Conservation (phyloP, 169 alveolate species). For the Theileria annulata region DNA sequence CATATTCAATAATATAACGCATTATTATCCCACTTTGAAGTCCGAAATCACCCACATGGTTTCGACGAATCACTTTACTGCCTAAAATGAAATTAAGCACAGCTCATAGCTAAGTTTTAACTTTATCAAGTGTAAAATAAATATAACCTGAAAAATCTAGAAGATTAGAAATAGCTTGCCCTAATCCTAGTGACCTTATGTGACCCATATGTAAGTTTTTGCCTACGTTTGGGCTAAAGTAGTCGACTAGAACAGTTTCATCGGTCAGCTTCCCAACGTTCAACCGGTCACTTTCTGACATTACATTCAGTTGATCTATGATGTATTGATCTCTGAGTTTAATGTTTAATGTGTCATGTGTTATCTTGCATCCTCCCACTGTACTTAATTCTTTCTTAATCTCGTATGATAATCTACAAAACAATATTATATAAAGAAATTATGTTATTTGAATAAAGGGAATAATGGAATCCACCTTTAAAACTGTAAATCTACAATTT, state of each 20-base stretch:
- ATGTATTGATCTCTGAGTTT: slow-evolving; percentile 27
- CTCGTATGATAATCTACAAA: slow-evolving; percentile 41
- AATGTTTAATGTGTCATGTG: slow-evolving; percentile 30
- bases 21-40: slow-evolving; percentile 52
- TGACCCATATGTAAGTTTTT: slow-evolving; percentile 78
- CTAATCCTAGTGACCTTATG: slow-evolving; percentile 72
- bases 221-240: slow-evolving; percentile 74
- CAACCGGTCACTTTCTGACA: slow-evolving; percentile 30
- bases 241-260: slow-evolving; percentile 64
- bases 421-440: neutral
- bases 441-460: neutral
- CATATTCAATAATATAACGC: slow-evolving; percentile 62
- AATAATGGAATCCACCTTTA: no score
- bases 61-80: slow-evolving; percentile 59
- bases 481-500: no score
- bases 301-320: neutral
- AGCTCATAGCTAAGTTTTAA: no score
- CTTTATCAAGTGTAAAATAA: no score
- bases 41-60: slow-evolving; percentile 77
- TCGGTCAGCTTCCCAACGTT: slow-evolving; percentile 36
- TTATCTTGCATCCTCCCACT: slow-evolving; percentile 30
- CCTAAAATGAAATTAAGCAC: slow-evolving; percentile 3
- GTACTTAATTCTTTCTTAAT: slow-evolving; percentile 40
- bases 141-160: slow-evolving; percentile 31
- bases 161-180: slow-evolving; percentile 68